Conservation (phyloP, 1,139 yeast species). For the Yamadazyma pseudoaaseri region DNA sequence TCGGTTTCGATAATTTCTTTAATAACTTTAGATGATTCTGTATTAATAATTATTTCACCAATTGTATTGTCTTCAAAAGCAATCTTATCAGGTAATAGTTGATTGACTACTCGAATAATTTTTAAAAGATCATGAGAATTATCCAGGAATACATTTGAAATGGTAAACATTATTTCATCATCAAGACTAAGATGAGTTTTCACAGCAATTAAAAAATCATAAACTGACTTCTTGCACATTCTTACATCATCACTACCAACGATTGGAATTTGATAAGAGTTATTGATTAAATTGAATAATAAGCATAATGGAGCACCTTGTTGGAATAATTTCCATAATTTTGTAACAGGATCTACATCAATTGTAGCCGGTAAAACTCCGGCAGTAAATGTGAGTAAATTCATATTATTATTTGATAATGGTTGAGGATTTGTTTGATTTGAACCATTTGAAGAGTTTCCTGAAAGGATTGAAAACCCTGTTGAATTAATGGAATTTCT, state of each 20-base stretch:
- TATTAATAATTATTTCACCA: slow-evolving; percentile 37
- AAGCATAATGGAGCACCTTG: slow-evolving; percentile 92
- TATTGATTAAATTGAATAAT: slow-evolving; percentile 59
- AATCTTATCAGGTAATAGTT: slow-evolving; percentile 34
- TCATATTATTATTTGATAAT: slow-evolving; percentile 17
- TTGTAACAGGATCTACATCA: slow-evolving; percentile 89
- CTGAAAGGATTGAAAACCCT: slow-evolving; percentile 26
- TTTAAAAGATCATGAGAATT: slow-evolving; percentile 75
- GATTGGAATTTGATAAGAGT: slow-evolving; percentile 45
- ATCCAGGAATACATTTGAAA: slow-evolving; percentile 85
- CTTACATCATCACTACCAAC: slow-evolving; percentile 76
- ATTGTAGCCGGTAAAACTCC: slow-evolving; percentile 74
- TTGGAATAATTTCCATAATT: slow-evolving; percentile 82
- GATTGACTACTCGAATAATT: slow-evolving; percentile 67
- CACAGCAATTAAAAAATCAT: slow-evolving; percentile 87
- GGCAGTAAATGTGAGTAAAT: slow-evolving; percentile 63
- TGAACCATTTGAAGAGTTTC: slow-evolving; percentile 13
- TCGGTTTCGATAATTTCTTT: slow-evolving; percentile 87
- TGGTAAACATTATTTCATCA: slow-evolving; percentile 79
- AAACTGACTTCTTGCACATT: slow-evolving; percentile 84
- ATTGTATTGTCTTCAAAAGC: slow-evolving; percentile 15
- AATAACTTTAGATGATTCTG: slow-evolving; percentile 72
- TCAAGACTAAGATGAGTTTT: slow-evolving; percentile 71
- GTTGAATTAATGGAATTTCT: slow-evolving; percentile 23
- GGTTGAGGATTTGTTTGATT: slow-evolving; percentile 4